phyloP scores from a whole-genome alignment of 129 eudicot genomes.

The Gnaphalium uliginosum region DNA sequence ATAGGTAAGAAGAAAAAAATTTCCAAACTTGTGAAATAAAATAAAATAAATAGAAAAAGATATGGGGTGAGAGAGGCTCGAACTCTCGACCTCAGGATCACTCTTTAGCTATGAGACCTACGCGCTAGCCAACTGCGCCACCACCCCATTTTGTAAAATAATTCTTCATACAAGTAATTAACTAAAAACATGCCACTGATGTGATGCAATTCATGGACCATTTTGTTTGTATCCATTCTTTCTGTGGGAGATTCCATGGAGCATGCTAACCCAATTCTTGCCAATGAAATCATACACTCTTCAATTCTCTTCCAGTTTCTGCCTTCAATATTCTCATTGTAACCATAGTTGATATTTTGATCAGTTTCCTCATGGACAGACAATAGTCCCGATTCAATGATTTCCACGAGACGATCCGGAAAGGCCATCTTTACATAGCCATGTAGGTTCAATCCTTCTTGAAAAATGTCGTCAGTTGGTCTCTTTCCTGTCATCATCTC shows the following conservation, averaged over 20 bases:
- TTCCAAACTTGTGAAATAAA: neutral
- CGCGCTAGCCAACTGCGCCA: constrained; percentile 99
- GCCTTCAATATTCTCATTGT: neutral
- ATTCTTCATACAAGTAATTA: neutral
- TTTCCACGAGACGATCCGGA: constrained; percentile 33
- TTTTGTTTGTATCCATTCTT: constrained; percentile 23
- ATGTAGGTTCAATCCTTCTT: constrained; percentile 40
- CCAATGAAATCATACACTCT: constrained; percentile 17
- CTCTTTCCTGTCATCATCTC: constrained; percentile 43
- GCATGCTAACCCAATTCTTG: constrained; percentile 36
- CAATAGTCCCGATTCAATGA: constrained; percentile 26
- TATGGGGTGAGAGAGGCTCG: constrained; percentile 99
- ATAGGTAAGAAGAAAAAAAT: neutral
- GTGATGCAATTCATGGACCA: constrained; percentile 21
- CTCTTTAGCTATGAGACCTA: constrained; percentile 92
- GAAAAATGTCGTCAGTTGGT: constrained; percentile 31
- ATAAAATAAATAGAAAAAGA: neutral
- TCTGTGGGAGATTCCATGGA: constrained; percentile 36
- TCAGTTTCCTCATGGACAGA: constrained; percentile 2
- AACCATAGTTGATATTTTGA: neutral
- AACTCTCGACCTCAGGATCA: constrained; percentile 99
- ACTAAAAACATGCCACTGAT: neutral
- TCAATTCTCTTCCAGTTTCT: constrained; percentile 16
- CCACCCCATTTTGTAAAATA: constrained; percentile 25
- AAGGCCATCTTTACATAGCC: constrained; percentile 29